Evolutionary conservation across 768 basidiomycete genomes (phyloP).

Genomic region (Serendipita indica): DNA sequence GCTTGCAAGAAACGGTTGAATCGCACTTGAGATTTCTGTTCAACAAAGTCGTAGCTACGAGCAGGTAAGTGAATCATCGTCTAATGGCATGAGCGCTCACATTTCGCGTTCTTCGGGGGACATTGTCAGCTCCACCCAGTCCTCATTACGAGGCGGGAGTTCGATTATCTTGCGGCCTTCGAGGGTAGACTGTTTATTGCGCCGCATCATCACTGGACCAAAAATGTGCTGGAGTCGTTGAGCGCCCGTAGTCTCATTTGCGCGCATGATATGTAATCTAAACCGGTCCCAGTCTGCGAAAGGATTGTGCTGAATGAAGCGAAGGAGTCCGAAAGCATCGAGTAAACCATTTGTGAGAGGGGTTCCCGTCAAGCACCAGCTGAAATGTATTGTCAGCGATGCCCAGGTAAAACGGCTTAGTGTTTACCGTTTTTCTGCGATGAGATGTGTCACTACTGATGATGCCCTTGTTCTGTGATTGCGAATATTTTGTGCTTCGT

Average conservation of each 20-base stretch:
- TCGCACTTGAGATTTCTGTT: constrained; percentile 36
- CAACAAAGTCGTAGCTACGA: constrained; percentile 27
- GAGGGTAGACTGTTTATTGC: constrained; percentile 47
- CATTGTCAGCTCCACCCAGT: constrained; percentile 40
- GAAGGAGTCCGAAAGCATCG: constrained; percentile 36
- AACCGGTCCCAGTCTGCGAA: constrained; percentile 29
- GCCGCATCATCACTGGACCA: constrained; percentile 36
- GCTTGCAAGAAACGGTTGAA: constrained; percentile 49
- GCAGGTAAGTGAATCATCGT: too few species aligned
- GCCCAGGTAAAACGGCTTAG: background rate
- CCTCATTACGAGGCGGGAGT: constrained; percentile 40
- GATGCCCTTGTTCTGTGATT: constrained; percentile 36
- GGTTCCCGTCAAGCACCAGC: constrained; percentile 24
- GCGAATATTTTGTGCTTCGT: constrained; percentile 67
- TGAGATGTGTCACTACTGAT: constrained; percentile 39
- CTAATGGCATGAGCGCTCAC: constrained; percentile 24
- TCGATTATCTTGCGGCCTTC: constrained; percentile 57
- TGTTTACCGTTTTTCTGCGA: constrained; percentile 37
- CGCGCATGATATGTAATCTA: constrained; percentile 18
- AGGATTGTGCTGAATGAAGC: constrained; percentile 23
- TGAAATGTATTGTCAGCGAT: background rate
- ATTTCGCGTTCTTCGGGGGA: constrained; percentile 45
- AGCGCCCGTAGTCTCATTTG: constrained; percentile 25
- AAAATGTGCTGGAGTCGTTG: constrained; percentile 46
- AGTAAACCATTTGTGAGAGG: constrained; percentile 47